Conservation (phyloP, 345 rosid genomes). For the Trapa bicornis region DNA sequence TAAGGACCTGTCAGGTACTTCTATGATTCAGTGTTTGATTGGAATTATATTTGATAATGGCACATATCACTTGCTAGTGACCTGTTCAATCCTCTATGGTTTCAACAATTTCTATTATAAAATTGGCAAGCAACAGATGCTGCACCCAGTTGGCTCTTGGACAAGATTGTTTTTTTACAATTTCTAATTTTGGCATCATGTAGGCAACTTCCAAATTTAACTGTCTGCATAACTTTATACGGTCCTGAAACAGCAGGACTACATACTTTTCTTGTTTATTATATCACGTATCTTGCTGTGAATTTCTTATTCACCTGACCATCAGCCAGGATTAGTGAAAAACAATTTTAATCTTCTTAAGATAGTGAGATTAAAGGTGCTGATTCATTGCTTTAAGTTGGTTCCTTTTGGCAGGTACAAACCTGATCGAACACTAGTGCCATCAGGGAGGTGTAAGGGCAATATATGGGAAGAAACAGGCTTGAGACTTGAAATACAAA, state of each 20-base stretch:
- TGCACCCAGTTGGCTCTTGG: neutral
- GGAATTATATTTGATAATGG: neutral
- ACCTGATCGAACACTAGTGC: neutral
- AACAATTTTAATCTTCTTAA: neutral
- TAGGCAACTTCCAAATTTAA: neutral
- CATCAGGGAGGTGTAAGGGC: neutral
- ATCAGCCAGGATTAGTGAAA: neutral
- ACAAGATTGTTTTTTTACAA: neutral
- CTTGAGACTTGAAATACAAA: neutral
- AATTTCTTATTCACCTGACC: neutral
- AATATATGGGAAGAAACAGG: neutral
- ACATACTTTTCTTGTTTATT: neutral
- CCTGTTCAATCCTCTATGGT: neutral
- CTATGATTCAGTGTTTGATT: neutral
- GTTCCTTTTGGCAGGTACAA: neutral
- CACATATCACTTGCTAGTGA: neutral
- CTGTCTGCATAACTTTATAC: neutral
- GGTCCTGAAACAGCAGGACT: neutral
- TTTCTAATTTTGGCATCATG: neutral
- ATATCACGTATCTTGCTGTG: neutral
- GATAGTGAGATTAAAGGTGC: neutral
- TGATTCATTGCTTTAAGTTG: neutral
- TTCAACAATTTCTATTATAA: neutral
- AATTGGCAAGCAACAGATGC: neutral
- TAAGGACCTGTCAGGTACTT: conserved; percentile 25